These are phyloP conservation scores for Raphanus hybrid DNA, from an alignment of 441 rosid genomes.

Conservation along the genomic window DNA sequence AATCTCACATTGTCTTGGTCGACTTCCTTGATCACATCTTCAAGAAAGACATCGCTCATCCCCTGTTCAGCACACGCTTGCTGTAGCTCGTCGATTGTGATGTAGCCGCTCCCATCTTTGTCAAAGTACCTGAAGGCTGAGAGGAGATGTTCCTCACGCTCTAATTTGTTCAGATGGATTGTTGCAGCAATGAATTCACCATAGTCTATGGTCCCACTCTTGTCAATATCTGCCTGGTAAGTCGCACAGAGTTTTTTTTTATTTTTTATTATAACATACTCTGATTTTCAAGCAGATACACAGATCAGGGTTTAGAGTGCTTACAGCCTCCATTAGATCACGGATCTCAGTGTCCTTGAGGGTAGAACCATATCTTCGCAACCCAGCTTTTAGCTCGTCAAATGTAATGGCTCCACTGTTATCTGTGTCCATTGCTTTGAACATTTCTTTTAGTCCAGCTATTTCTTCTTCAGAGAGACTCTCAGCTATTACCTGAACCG, in stretches of 20 bases:
- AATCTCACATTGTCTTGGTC: constrained; percentile 85
- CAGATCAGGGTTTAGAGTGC: constrained; percentile 32
- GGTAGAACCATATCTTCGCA: constrained; percentile 95
- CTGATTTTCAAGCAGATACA: constrained; percentile 13
- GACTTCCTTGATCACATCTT: constrained; percentile 89
- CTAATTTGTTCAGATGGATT: constrained; percentile 90
- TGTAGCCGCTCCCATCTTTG: constrained; percentile 95
- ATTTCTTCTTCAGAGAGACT: constrained; percentile 99
- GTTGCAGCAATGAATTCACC: constrained; percentile 98
- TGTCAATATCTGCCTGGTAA: constrained; percentile 95
- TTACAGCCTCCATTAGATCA: constrained; percentile 98
- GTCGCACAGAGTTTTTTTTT: neutral
- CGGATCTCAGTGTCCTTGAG: constrained; percentile 94
- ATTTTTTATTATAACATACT: neutral
- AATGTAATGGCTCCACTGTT: constrained; percentile 98
- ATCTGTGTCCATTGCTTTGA: constrained; percentile 93
- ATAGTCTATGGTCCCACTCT: constrained; percentile 94
- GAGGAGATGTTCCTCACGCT: constrained; percentile 95
- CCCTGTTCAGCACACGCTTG: constrained; percentile 92
- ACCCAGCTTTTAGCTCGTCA: constrained; percentile 98
- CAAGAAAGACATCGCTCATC: constrained; percentile 86
- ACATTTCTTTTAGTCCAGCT: constrained; percentile 97
- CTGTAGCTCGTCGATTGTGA: constrained; percentile 95
- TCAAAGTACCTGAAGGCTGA: constrained; percentile 96
- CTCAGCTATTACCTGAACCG: constrained; percentile 90